Conservation (phyloP, 345 rosid genomes). For the Gossypium mustelinum region DNA sequence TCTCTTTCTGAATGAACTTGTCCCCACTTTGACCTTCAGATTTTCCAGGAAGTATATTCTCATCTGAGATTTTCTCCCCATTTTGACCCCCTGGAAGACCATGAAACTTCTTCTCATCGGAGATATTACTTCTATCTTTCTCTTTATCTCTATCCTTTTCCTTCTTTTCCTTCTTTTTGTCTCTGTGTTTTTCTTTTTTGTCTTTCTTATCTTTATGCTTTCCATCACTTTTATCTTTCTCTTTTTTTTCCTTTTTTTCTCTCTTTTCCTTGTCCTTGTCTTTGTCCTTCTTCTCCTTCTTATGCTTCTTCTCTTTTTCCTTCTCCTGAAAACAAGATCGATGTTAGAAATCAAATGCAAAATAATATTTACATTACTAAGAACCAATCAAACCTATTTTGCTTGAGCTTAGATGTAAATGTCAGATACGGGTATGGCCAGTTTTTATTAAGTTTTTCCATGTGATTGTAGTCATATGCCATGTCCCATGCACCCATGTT, state of each 20-base stretch:
- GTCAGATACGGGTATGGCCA: no score
- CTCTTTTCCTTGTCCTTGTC: slow-evolving; percentile 30
- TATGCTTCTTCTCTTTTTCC: slow-evolving; percentile 47
- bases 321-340: slow-evolving; percentile 38
- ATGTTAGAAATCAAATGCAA: slow-evolving; percentile 3
- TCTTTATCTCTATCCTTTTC: slow-evolving; percentile 34
- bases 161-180: slow-evolving; percentile 39
- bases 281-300: slow-evolving; percentile 31
- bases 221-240: slow-evolving; percentile 44
- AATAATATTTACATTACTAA: neutral
- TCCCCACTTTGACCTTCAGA: slow-evolving; percentile 28
- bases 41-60: slow-evolving; percentile 29
- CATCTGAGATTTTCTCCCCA: slow-evolving; percentile 30
- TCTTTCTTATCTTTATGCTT: slow-evolving; percentile 48
- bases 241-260: slow-evolving; percentile 44
- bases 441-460: no score
- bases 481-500: no score
- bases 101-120: slow-evolving; percentile 30
- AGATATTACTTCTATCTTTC: slow-evolving; percentile 29
- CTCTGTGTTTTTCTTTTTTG: slow-evolving; percentile 37
- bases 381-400: neutral
- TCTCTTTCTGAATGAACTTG: slow-evolving; percentile 24
- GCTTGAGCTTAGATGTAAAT: no score
- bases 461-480: no score
- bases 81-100: slow-evolving; percentile 21